Conservation (phyloP, 2,329 filamentous ascomycete species). For the Arthroderma sp. region DNA sequence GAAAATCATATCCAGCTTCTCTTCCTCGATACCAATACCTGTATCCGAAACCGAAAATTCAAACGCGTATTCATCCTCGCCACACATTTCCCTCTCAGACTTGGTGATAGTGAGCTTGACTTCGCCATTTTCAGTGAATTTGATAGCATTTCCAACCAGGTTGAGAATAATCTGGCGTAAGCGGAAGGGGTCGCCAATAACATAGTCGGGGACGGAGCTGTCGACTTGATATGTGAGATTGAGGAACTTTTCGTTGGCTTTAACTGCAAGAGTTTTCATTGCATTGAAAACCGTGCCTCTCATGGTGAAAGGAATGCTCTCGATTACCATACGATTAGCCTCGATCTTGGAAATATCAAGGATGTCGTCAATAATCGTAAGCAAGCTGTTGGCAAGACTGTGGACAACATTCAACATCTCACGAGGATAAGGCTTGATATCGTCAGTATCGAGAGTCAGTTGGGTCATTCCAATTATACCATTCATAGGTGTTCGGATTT, state of each 20-base stretch:
- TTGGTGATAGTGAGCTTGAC: conserved; percentile 85
- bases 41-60: conserved; percentile 95
- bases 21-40: conserved; percentile 87
- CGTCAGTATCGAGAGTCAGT: conserved; percentile 84
- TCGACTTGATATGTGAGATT: conserved; percentile 90
- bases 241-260: conserved; percentile 89
- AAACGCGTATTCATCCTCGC: conserved; percentile 71
- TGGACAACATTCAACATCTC: conserved; percentile 99
- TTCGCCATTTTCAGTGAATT: conserved; percentile 94
- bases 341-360: conserved; percentile 66
- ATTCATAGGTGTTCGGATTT: conserved; percentile 95
- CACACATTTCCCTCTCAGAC: conserved; percentile 51
- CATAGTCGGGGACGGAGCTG: conserved; percentile 83
- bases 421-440: conserved; percentile 85
- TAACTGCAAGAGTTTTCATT: conserved; percentile 89
- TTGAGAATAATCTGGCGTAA: conserved; percentile 94
- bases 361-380: conserved; percentile 87
- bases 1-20: conserved; percentile 94
- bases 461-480: conserved; percentile 98
- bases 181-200: conserved; percentile 92
- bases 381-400: conserved; percentile 83
- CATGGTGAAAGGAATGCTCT: conserved; percentile 91
- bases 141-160: conserved; percentile 94
- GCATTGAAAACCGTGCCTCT: conserved; percentile 94
- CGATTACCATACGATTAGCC: conserved; percentile 94